These are phyloP conservation scores for Cytospora piceicola DNA, from an alignment of 2,329 filamentous ascomycete genomes.

Conservation along the genomic window DNA sequence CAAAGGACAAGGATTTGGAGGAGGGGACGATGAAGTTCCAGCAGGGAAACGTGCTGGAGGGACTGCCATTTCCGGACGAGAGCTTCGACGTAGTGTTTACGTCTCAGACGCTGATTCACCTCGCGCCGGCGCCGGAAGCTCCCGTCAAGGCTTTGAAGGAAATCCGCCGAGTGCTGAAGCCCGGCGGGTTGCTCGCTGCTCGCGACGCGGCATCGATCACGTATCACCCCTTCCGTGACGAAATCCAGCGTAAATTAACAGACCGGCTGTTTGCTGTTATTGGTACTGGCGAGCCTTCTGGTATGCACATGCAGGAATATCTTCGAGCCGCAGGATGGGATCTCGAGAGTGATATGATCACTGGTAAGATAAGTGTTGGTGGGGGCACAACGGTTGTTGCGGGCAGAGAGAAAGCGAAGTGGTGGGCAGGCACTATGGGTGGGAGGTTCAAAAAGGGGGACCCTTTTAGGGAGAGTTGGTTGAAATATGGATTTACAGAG, in stretches of 20 bases:
- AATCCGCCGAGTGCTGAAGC: constrained; percentile 39
- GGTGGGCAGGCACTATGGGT: constrained; percentile 35
- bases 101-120: constrained; percentile 38
- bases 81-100: constrained; percentile 39
- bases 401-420: constrained; percentile 36
- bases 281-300: not conserved
- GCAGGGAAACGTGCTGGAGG: constrained; percentile 35
- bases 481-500: constrained; percentile 41
- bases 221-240: constrained; percentile 5
- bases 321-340: constrained; percentile 11
- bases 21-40: constrained; percentile 9
- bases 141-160: constrained; percentile 36
- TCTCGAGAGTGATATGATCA: constrained; percentile 29
- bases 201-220: constrained; percentile 37
- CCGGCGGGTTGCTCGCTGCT: constrained; percentile 36
- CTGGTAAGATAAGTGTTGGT: constrained; percentile 38
- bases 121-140: constrained; percentile 29
- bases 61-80: constrained; percentile 38
- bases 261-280: constrained; percentile 1
- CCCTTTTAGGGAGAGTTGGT: constrained; percentile 41
- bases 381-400: constrained; percentile 38
- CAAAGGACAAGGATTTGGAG: not conserved
- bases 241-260: constrained; percentile 4
- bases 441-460: constrained; percentile 36
- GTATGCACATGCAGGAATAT: constrained; percentile 12